Conservation (phyloP, 2,329 filamentous ascomycete species). For the Keithomyces neogunnii region DNA sequence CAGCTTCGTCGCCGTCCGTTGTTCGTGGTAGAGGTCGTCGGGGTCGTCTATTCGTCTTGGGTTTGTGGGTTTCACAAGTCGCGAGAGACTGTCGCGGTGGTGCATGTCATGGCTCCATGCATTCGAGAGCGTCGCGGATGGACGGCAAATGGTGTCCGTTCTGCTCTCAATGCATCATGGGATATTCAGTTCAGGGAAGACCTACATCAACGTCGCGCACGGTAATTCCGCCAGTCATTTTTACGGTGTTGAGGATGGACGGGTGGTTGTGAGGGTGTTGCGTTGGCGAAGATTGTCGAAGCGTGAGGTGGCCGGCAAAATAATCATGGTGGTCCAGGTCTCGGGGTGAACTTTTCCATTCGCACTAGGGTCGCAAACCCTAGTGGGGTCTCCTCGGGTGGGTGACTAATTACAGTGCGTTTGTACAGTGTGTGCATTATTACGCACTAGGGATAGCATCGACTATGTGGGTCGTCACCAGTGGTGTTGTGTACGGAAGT, state of each 20-base stretch:
- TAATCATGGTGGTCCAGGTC: neutral
- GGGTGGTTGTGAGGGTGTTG: conserved; percentile 16
- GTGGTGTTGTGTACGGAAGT: no score
- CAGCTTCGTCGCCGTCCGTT: neutral
- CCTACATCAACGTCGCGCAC: conserved; percentile 83
- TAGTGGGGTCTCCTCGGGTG: conserved; percentile 12
- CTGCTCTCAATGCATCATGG: neutral
- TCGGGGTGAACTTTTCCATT: conserved; percentile 17
- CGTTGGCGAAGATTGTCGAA: conserved; percentile 22
- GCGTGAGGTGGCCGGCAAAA: conserved; percentile 15
- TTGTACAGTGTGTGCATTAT: neutral
- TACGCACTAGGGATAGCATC: neutral
- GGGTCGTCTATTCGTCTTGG: neutral
- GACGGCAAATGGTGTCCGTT: neutral
- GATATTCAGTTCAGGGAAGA: conserved; percentile 24
- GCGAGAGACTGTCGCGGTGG: neutral
- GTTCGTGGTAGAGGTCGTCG: neutral
- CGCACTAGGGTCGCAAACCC: conserved; percentile 24
- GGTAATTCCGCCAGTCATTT: conserved; percentile 70
- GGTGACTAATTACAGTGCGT: conserved; percentile 14
- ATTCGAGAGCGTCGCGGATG: neutral
- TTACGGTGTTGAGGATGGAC: conserved; percentile 44
- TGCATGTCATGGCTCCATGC: neutral
- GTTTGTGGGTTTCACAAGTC: conserved; percentile 5
- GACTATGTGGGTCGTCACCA: neutral